Evolutionary conservation across 225 moss, liverwort and hornwort genomes (phyloP), one percentile per base, ranked within the genome.

Genomic region (Neckera pumila): DNA sequence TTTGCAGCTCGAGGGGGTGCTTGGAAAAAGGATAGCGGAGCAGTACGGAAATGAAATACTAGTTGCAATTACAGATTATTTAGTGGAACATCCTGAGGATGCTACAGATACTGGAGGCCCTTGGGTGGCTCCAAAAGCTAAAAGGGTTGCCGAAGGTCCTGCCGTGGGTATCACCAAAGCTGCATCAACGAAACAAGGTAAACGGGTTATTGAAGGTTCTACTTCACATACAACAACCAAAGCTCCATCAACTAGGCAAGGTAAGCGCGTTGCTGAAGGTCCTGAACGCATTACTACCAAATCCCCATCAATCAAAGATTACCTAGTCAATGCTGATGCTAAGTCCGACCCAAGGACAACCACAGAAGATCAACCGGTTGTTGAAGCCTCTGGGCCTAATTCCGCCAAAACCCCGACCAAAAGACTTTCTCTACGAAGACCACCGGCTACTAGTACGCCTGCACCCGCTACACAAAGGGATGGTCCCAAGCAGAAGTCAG

Each of bases 1-100:
- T 88, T 78, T 86, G 81, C 93, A 98, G 98, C 92, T 97, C 79
- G 96, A 96, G 90, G 95, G 92, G 84, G 87, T 95, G 49, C 91
- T 95, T 85, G 98, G 97, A 62, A 98, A 96, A 89, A 93, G 96
- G 85, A 95, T 95, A 83, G 90, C 93, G 31, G 92, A 95, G 88
- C 95, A 91, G 71, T 98, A 96, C 80, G 98, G 98, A 79, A 88
- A 90, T 70, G 93, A 92, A 79, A 94, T 97, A 64, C 79, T 98
- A 47, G 81, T 89, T 61, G 87, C 96, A 49, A 96, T 98, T 45
- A 85, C 86, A 77, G 90, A 89, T 62, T 95, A 96, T 75, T 27
- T 91, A 76, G 91, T 83, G 76, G 86, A 94, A 87, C 93, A 95
- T 78, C 95, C 96, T n/a, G 92, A 89, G 58, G 90, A 89, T 80